These are phyloP conservation scores for Penicillium sp. DNA, from an alignment of 2,329 filamentous ascomycete species.

Conservation along the genomic window DNA sequence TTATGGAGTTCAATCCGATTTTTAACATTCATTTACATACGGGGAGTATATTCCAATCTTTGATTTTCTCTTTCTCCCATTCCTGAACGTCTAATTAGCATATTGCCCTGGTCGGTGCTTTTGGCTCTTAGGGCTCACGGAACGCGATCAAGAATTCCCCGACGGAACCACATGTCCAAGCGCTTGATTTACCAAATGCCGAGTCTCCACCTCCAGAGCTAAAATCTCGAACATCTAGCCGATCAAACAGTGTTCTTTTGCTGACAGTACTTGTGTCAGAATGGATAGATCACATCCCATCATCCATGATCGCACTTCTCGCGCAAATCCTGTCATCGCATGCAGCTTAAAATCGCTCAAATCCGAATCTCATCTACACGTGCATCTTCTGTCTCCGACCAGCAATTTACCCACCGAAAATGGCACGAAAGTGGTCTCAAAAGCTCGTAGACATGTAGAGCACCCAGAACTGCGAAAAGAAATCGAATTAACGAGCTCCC, in stretches of 20 bases:
- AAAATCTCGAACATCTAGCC: not conserved
- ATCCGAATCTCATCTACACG: not conserved
- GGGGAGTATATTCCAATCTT: not conserved
- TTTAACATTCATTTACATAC: not conserved
- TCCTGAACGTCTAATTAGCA: not conserved
- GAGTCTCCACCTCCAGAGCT: not conserved
- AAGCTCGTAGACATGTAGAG: not conserved
- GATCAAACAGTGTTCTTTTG: not conserved
- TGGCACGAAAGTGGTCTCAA: not conserved
- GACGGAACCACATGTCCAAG: not conserved
- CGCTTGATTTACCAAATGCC: not conserved
- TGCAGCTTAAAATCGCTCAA: not conserved
- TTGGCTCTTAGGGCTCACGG: not conserved
- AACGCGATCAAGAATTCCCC: not conserved
- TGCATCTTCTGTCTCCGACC: not conserved
- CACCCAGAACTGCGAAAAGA: not conserved
- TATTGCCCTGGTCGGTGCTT: not conserved
- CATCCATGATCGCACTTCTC: not conserved
- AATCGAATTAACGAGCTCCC: not conserved
- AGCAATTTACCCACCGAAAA: not conserved
- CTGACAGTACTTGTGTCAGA: not conserved
- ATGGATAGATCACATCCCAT: not conserved
- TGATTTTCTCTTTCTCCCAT: rapidly evolving
- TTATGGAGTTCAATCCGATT: not conserved
- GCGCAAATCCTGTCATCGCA: not conserved